phyloP scores from a whole-genome alignment of 164 flowering plant species.

The Kalanchoe fedtschenkoi region DNA sequence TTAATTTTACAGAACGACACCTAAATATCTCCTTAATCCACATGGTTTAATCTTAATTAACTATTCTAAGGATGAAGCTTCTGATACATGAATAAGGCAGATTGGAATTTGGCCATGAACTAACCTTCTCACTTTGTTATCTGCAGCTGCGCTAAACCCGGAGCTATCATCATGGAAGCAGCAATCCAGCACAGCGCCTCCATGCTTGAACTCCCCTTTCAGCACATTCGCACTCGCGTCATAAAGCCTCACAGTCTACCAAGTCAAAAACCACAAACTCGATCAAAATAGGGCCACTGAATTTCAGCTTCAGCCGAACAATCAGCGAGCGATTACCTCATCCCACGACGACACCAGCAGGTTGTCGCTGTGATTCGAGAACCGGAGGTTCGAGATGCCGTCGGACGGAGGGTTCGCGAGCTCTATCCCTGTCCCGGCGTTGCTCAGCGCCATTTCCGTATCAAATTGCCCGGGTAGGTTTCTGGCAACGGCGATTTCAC shows the following conservation, averaged over 20 bases:
- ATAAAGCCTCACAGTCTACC: slow-evolving; percentile 80
- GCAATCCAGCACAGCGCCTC: slow-evolving; percentile 82
- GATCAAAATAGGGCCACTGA: too few species aligned
- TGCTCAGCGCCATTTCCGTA: neutral
- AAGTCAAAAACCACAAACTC: slow-evolving; percentile 8
- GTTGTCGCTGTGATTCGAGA: slow-evolving; percentile 90
- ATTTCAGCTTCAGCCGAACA: too few species aligned
- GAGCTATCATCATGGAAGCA: slow-evolving; percentile 98
- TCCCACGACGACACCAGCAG: slow-evolving; percentile 99
- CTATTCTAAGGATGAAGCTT: neutral
- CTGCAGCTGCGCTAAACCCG: slow-evolving; percentile 78
- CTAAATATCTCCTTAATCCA: too few species aligned
- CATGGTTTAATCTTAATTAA: too few species aligned
- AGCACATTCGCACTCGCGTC: slow-evolving; percentile 73
- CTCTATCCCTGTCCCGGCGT: slow-evolving; percentile 51
- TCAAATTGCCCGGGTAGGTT: neutral
- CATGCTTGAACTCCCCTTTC: slow-evolving; percentile 89
- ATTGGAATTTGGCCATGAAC: too few species aligned
- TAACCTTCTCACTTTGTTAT: slow-evolving; percentile 82
- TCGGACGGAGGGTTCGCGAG: slow-evolving; percentile 77
- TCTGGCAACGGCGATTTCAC: neutral
- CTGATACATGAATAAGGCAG: too few species aligned
- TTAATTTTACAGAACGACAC: too few species aligned
- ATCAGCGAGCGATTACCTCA: slow-evolving; percentile 35
- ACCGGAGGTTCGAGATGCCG: slow-evolving; percentile 85